Evolutionary conservation across 2,329 filamentous ascomycete genomes (phyloP), one percentile per base, ranked within the genome.

Genomic region (Colletotrichum karsti): DNA sequence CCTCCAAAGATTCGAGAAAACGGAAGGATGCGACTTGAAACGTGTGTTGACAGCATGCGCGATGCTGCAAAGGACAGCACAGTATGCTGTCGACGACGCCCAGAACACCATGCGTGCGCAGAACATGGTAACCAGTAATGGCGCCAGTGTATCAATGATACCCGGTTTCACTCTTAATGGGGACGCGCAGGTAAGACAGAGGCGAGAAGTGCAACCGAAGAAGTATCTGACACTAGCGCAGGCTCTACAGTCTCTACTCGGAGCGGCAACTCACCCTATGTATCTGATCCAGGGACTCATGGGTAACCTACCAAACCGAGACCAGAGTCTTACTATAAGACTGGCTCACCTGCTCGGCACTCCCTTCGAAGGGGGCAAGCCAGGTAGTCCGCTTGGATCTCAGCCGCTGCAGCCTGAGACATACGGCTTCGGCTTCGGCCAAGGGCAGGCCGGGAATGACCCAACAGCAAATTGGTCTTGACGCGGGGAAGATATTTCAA

Each of bases 241-340:
- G 68, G 39, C 55, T 30, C 24, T 70, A 10, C 60, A 57, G 7
- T 54, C 65, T 3, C 44, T 70, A 4, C 51, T 70, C 7, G 53
- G 59, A 3, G 61, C 64, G 15, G 54, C 64, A 18, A 70, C 68
- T 3, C 58, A 59, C 20, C 68, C 64, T 9, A 70, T 70, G 68
- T 65, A 69, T 33, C 65, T 70, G 8, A 44, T 61, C 7, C 68
- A 70, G 39, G 65, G 60, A 22, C 44, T 69, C 20, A 53, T 70
- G 50, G 68, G 65, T 10, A 70, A 69, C 20, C 46, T 65, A 24
- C 60, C 68, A 28, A 70, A 69, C 56, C 59, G 68, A 57, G 68
- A 70, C 24, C 46, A 65, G 7, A 54, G 44, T 39, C 60, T 69
- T 35, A 61, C 42, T 24, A 30, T 59, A 20, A 57, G 56, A 37